Conservation (phyloP, 2,329 filamentous ascomycete species). For the Calonectria henricotiae region DNA sequence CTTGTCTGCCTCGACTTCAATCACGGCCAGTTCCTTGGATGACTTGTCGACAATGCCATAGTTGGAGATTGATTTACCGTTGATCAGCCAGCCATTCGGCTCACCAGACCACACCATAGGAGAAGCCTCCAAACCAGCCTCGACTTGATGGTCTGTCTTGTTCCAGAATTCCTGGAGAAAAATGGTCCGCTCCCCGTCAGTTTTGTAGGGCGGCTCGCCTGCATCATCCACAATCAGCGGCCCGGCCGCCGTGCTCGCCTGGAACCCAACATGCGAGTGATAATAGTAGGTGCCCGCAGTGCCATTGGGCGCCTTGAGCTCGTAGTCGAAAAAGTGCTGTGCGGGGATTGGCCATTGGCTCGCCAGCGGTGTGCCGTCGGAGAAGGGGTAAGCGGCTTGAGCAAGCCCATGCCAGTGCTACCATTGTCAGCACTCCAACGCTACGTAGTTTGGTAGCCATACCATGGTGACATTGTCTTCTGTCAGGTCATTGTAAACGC, state of each 20-base stretch:
- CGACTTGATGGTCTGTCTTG: conserved; percentile 1
- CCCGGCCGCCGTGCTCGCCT: conserved; percentile 73
- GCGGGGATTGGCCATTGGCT: conserved; percentile 78
- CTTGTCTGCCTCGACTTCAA: conserved; percentile 13
- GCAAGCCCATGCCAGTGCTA: conserved; percentile 80
- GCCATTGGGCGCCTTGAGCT: conserved; percentile 68
- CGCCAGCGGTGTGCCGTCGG: conserved; percentile 74
- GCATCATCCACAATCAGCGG: conserved; percentile 74
- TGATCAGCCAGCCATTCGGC: conserved; percentile 21
- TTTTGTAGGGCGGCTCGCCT: conserved; percentile 38
- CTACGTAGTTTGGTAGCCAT: not conserved
- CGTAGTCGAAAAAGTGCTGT: conserved; percentile 78
- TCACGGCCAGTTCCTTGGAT: not conserved
- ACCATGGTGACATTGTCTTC: conserved; percentile 18
- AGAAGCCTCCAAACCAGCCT: not conserved
- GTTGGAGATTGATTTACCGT: conserved; percentile 18
- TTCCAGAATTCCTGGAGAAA: conserved; percentile 14
- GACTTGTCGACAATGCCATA: not conserved
- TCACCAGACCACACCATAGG: conserved; percentile 13
- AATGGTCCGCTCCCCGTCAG: conserved; percentile 4
- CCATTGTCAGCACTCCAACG: not conserved
- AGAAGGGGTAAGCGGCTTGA: conserved; percentile 74
- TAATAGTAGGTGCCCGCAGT: conserved; percentile 79
- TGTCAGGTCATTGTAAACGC: conserved; percentile 10
- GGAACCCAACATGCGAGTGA: conserved; percentile 78